Percentiles rank a stretch among this genome's conserved stretches.
Conservation (phyloP, 2,329 filamentous ascomycete genomes). For the Sporothrix humicola region DNA sequence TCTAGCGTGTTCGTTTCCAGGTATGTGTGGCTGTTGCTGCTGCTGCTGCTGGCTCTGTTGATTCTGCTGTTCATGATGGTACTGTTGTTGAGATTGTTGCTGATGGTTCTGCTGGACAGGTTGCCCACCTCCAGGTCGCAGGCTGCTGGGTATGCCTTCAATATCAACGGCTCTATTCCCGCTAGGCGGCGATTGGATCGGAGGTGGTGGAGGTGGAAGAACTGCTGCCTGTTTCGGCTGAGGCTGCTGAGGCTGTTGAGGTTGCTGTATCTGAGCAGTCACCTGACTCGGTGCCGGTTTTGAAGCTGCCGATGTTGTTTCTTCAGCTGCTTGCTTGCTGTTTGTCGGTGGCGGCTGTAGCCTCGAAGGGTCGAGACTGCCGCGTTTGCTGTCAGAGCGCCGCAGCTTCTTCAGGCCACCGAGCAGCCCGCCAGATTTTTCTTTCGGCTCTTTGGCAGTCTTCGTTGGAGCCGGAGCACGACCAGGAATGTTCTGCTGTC, state of each 20-base stretch:
- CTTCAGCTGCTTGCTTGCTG: neutral
- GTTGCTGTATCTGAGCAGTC: neutral
- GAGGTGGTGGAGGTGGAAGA: conserved; percentile 12
- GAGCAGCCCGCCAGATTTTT: neutral
- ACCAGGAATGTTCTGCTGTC: neutral
- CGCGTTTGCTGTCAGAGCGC: conserved; percentile 23
- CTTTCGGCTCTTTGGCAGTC: neutral
- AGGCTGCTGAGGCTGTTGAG: neutral
- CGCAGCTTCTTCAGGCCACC: conserved; percentile 30
- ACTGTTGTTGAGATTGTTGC: neutral
- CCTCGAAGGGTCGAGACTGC: neutral
- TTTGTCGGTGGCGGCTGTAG: neutral
- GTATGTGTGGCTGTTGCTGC: neutral
- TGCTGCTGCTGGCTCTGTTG: neutral
- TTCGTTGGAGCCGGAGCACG: neutral
- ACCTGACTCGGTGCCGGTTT: neutral
- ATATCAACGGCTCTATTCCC: neutral
- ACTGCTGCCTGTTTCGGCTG: neutral
- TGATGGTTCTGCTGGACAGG: neutral
- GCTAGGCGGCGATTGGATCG: neutral
- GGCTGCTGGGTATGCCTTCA: neutral
- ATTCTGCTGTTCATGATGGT: conserved; percentile 4
- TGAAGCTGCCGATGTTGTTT: neutral
- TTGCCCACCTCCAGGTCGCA: conserved; percentile 4
- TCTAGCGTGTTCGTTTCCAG: neutral